These are phyloP conservation scores for Babesia divergens DNA, from an alignment of 169 alveolate genomes.

Conservation along the genomic window DNA sequence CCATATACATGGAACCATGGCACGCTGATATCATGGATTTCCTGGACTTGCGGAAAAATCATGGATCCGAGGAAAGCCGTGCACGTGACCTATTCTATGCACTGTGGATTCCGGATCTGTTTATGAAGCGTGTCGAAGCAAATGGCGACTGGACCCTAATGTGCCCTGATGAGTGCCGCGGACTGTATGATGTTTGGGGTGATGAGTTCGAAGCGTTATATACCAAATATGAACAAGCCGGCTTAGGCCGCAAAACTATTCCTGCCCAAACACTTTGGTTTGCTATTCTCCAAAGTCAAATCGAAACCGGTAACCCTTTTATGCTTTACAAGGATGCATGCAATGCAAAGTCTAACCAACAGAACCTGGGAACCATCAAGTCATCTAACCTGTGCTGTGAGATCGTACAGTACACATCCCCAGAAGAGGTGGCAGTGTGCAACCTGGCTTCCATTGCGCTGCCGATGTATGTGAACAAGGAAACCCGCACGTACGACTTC, in stretches of 20 bases:
- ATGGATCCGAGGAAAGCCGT: constrained; percentile 96
- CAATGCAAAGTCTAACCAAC: constrained; percentile 93
- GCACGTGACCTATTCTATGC: constrained; percentile 98
- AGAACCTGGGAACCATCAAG: constrained; percentile 96
- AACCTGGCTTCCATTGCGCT: constrained; percentile 96
- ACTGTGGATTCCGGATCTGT: constrained; percentile 98
- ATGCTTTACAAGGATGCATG: constrained; percentile 95
- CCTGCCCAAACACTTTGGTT: constrained; percentile 96
- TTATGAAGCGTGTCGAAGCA: constrained; percentile 96
- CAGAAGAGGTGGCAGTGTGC: constrained; percentile 98
- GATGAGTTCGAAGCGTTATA: constrained; percentile 92
- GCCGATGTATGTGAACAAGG: constrained; percentile 79
- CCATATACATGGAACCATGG: constrained; percentile 99
- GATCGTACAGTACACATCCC: constrained; percentile 94
- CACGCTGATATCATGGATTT: constrained; percentile 96
- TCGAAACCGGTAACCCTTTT: constrained; percentile 99
- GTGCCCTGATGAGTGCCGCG: constrained; percentile 98
- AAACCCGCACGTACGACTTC: constrained; percentile 73
- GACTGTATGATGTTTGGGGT: constrained; percentile 92
- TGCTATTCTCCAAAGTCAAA: constrained; percentile 93
- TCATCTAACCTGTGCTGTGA: constrained; percentile 96
- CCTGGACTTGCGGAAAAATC: constrained; percentile 92
- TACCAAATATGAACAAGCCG: constrained; percentile 82
- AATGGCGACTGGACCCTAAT: constrained; percentile 94
- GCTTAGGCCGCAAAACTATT: constrained; percentile 91